Base-by-base conservation (phyloP, 1,284 basidiomycete species). In the Apiotrichum brassicae region DNA sequence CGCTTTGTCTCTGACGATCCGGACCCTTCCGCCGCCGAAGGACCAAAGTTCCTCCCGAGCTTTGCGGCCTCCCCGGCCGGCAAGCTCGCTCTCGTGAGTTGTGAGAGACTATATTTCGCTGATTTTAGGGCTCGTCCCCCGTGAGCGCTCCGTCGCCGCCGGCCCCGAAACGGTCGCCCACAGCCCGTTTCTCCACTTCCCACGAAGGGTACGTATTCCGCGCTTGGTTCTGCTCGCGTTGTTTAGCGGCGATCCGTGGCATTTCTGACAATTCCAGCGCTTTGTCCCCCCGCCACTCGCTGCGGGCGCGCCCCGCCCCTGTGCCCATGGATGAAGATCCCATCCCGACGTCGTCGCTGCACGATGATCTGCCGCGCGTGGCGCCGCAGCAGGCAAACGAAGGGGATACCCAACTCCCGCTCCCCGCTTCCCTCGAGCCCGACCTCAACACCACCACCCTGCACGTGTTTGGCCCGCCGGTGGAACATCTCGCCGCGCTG, bases 401-500 rank as follows among this genome's bases (percentile, higher is more conserved):
- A 20, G 16, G 45, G 25, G 16, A 37, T 16, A 24, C 20, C 28
- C 58, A 54, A 43, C 51, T 66, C 4, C 62, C 64, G 3, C 48
- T 56, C 0, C 68, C 66, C 0, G 57, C 63, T 12, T 44, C 63
- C 5, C 61, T 71, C 38, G 53, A 59, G 32, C 51, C 66, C 3
- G 44, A 47, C 1, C 22, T 58, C 26, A 52, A 57, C 24, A 65
- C 66, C 6, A 68, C 65, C 45, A 52, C 61, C 12, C 58, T 70
- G 30, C 60, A 66, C 49, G 57, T 71, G 30, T 71, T 68, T 46
- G 70, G 70, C 22, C 70, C 70, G 18, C 70, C 70, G 2, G 43
- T 53, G 18, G 49, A 58, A 32, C 37, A 60, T 30, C 59, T 71
- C 22, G 43, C 54, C 5, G 49, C 53, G 4, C 61, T 70, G 22